Percentiles rank a stretch among this genome's conserved stretches.
phyloP scores from a whole-genome alignment of 495 filamentous ascomycete species.

The Podospora australis region DNA sequence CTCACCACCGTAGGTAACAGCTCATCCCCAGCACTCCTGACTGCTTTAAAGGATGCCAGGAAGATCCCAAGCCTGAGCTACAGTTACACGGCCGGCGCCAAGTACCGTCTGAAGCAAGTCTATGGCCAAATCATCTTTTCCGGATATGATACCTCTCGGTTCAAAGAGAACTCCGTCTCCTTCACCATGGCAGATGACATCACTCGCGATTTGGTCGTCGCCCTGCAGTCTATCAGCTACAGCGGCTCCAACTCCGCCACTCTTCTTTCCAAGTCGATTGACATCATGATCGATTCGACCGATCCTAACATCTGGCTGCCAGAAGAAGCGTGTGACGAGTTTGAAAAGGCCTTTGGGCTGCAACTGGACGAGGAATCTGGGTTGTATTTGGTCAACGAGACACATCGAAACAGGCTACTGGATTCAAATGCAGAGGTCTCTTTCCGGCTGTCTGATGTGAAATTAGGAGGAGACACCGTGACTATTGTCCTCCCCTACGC shows the following conservation, averaged over 20 bases:
- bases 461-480: slow-evolving; percentile 34
- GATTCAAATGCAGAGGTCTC: slow-evolving; percentile 45
- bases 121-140: slow-evolving; percentile 51
- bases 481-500: slow-evolving; percentile 48
- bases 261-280: slow-evolving; percentile 29
- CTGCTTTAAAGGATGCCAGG: slow-evolving; percentile 38
- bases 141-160: slow-evolving; percentile 49
- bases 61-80: slow-evolving; percentile 46
- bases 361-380: slow-evolving; percentile 36
- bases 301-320: slow-evolving; percentile 53
- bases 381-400: slow-evolving; percentile 46
- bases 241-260: slow-evolving; percentile 24
- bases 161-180: slow-evolving; percentile 40
- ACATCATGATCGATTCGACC: slow-evolving; percentile 47
- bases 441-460: slow-evolving; percentile 41
- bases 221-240: slow-evolving; percentile 40
- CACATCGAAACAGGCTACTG: slow-evolving; percentile 36
- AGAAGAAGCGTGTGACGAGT: slow-evolving; percentile 43
- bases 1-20: slow-evolving; percentile 39
- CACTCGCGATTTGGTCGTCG: slow-evolving; percentile 44
- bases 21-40: slow-evolving; percentile 42
- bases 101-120: slow-evolving; percentile 47
- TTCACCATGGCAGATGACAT: slow-evolving; percentile 45
- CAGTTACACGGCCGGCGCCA: slow-evolving; percentile 52
- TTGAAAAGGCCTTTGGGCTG: slow-evolving; percentile 48